Conservation (phyloP, 2,329 filamentous ascomycete genomes). For the Aquanectria penicillioides region DNA sequence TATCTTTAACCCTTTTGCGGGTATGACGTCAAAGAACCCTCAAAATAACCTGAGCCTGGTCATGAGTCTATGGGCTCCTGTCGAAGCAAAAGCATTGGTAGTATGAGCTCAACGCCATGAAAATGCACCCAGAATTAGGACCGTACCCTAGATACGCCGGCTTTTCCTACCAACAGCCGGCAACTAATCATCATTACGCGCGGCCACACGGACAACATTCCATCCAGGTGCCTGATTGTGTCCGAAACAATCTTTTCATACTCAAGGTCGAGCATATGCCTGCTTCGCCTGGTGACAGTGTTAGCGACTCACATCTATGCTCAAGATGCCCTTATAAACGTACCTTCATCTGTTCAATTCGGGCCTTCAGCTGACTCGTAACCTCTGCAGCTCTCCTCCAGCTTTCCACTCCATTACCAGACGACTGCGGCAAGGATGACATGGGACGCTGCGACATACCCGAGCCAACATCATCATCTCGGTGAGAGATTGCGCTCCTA, state of each 20-base stretch:
- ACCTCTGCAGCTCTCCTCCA: slow-evolving; percentile 98
- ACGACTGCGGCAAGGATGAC: slow-evolving; percentile 49
- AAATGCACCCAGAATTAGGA: slow-evolving; percentile 41
- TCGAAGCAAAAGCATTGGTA: slow-evolving; percentile 38
- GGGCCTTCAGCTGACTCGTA: slow-evolving; percentile 94
- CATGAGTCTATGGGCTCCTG: slow-evolving; percentile 35
- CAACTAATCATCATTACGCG: slow-evolving; percentile 39
- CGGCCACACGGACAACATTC: slow-evolving; percentile 23
- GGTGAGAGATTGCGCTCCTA: slow-evolving; percentile 48
- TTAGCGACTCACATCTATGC: slow-evolving; percentile 9
- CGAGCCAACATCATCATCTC: slow-evolving; percentile 48
- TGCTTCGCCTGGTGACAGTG: slow-evolving; percentile 56
- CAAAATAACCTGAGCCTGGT: slow-evolving; percentile 31
- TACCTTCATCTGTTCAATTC: slow-evolving; percentile 98
- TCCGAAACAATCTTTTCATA: not conserved
- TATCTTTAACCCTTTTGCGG: slow-evolving; percentile 37
- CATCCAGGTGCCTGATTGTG: slow-evolving; percentile 11
- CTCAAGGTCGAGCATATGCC: slow-evolving; percentile 57
- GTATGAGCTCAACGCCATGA: slow-evolving; percentile 43
- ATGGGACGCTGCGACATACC: slow-evolving; percentile 46
- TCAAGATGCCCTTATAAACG: slow-evolving; percentile 24
- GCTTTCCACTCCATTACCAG: slow-evolving; percentile 70
- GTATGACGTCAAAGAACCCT: slow-evolving; percentile 37
- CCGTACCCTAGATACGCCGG: slow-evolving; percentile 36
- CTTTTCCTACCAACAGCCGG: slow-evolving; percentile 32